Evolutionary conservation across 2,329 filamentous ascomycete genomes (phyloP).

Genomic region (Cryphonectria japonica): DNA sequence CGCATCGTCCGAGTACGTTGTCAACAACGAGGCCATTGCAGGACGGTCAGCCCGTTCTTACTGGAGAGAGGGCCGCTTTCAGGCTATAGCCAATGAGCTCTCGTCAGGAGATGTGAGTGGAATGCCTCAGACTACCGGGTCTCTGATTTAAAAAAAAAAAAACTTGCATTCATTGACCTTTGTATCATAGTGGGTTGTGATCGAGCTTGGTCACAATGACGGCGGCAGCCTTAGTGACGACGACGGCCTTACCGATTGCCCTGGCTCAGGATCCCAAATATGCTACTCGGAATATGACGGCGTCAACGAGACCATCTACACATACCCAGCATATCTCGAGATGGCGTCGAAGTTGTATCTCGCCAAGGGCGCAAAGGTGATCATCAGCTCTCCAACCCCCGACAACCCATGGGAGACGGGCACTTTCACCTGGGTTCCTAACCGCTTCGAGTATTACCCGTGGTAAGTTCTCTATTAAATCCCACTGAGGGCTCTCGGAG

Average conservation of each 20-base stretch:
- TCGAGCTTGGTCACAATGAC: slow-evolving; percentile 76
- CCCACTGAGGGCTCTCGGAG: neutral
- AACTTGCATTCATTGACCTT: neutral
- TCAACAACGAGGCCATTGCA: slow-evolving; percentile 67
- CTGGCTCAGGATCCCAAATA: slow-evolving; percentile 55
- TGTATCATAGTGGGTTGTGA: slow-evolving; percentile 56
- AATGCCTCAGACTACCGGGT: neutral
- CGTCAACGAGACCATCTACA: slow-evolving; percentile 59
- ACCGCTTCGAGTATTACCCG: slow-evolving; percentile 61
- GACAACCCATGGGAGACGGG: slow-evolving; percentile 65
- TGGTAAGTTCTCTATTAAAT: slow-evolving; percentile 38
- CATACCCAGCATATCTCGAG: slow-evolving; percentile 62
- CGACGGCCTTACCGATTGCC: slow-evolving; percentile 65
- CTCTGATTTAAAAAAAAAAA: neutral
- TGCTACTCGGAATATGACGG: slow-evolving; percentile 58
- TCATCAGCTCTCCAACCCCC: slow-evolving; percentile 60
- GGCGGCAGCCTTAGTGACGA: slow-evolving; percentile 62
- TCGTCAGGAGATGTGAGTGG: slow-evolving; percentile 52
- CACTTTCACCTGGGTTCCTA: slow-evolving; percentile 49
- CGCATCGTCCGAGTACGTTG: slow-evolving; percentile 42
- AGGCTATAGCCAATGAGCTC: slow-evolving; percentile 56
- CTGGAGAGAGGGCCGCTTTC: slow-evolving; percentile 68
- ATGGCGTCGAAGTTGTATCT: slow-evolving; percentile 59
- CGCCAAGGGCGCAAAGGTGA: slow-evolving; percentile 62
- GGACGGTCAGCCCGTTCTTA: slow-evolving; percentile 70